Conservation (phyloP, 345 rosid genomes). For the Murraya koenigii region DNA sequence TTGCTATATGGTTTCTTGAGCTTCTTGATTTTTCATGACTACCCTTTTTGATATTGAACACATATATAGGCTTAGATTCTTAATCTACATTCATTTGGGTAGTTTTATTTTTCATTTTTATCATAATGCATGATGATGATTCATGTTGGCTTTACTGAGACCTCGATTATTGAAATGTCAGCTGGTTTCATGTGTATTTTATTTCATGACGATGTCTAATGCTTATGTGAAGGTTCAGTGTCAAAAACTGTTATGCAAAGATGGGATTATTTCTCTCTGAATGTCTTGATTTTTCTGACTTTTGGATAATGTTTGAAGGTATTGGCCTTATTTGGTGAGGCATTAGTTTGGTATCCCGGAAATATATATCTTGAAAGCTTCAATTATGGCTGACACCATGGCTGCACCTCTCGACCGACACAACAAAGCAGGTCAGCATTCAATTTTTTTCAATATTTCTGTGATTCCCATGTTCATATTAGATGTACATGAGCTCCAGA, state of each 20-base stretch:
- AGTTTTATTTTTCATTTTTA: not conserved
- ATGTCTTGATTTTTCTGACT: not conserved
- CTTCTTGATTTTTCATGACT: not conserved
- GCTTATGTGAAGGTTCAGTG: not conserved
- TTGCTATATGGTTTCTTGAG: not conserved
- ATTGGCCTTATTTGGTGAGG: slow-evolving; percentile 8
- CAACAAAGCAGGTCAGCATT: slow-evolving; percentile 37
- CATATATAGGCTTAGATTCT: not conserved
- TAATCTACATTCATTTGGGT: not conserved
- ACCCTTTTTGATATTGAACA: not conserved
- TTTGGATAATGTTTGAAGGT: not conserved
- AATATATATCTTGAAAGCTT: slow-evolving; percentile 9
- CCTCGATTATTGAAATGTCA: no score
- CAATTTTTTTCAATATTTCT: not conserved
- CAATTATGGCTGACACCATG: slow-evolving; percentile 48
- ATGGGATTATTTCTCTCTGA: not conserved
- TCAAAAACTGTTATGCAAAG: not conserved
- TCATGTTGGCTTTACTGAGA: no score
- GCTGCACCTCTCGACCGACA: slow-evolving; percentile 42
- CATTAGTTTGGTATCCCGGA: not conserved
- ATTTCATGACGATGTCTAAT: not conserved
- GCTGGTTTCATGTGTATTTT: not conserved
- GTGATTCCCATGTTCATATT: no score
- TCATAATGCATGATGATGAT: no score
- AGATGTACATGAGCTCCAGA: not conserved